These are phyloP conservation scores for Tulasnella sp. DNA, from an alignment of 768 basidiomycete genomes.

Conservation along the genomic window DNA sequence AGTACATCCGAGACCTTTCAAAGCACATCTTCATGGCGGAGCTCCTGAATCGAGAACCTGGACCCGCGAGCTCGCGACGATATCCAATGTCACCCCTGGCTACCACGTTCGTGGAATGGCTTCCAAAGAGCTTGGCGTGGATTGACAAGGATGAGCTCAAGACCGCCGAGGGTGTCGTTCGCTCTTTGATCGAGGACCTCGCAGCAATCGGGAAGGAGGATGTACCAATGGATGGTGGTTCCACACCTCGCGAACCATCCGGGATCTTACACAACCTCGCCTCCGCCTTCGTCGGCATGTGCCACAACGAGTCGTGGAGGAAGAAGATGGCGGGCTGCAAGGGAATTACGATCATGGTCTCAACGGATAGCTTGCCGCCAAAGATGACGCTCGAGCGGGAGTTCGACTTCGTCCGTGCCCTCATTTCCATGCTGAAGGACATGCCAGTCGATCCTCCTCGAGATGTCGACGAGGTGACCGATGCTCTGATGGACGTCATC, in stretches of 20 bases:
- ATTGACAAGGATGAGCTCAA: conserved; percentile 57
- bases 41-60: conserved; percentile 44
- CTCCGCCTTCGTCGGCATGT: conserved; percentile 75
- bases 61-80: conserved; percentile 20
- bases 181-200: conserved; percentile 62
- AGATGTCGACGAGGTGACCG: conserved; percentile 70
- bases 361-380: conserved; percentile 62
- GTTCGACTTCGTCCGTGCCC: conserved; percentile 81
- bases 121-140: conserved; percentile 70
- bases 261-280: conserved; percentile 76
- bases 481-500: conserved; percentile 61
- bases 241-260: conserved; percentile 39
- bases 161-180: conserved; percentile 58
- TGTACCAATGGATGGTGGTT: conserved; percentile 30
- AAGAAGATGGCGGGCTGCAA: conserved; percentile 84
- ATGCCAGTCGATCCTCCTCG: conserved; percentile 85
- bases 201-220: conserved; percentile 42
- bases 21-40: conserved; percentile 71
- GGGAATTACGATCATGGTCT: conserved; percentile 77
- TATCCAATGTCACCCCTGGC: conserved; percentile 35
- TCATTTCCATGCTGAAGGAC: conserved; percentile 90
- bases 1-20: conserved; percentile 65
- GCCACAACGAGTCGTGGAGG: conserved; percentile 87
- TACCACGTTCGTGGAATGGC: conserved; percentile 56
- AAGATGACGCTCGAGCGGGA: conserved; percentile 84